A percentile compares a stretch with the other conserved stretches of the same genome.
These are phyloP conservation scores for Lactifluus pinguis DNA, from an alignment of 768 basidiomycete species.

Conservation along the genomic window DNA sequence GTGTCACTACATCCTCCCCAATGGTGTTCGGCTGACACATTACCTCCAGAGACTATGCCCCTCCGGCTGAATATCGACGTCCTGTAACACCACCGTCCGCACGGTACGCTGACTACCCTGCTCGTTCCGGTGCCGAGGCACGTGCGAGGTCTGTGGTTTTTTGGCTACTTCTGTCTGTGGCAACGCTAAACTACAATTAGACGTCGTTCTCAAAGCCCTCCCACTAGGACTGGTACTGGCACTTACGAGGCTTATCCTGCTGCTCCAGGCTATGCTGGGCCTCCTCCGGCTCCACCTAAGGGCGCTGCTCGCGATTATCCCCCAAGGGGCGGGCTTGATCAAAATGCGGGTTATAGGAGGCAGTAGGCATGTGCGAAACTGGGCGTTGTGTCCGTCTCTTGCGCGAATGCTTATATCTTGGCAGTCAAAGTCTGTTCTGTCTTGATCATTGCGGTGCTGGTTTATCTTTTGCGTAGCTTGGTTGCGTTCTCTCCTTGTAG, in stretches of 20 bases:
- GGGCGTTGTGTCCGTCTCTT: slow-evolving; percentile 5
- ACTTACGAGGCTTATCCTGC: slow-evolving; percentile 19
- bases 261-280: slow-evolving; percentile 16
- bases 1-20: neutral
- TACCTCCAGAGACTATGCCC: slow-evolving; percentile 16
- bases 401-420: slow-evolving; percentile 11
- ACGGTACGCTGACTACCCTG: slow-evolving; percentile 22
- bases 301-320: slow-evolving; percentile 20
- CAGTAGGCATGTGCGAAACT: slow-evolving; percentile 12
- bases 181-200: slow-evolving; percentile 1
- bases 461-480: slow-evolving; percentile 20
- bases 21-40: neutral
- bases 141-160: slow-evolving; percentile 16
- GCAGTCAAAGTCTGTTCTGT: slow-evolving; percentile 17
- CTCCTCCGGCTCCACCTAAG: slow-evolving; percentile 19
- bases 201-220: slow-evolving; percentile 22
- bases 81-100: slow-evolving; percentile 22
- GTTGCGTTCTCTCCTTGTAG: slow-evolving; percentile 19
- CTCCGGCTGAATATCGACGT: slow-evolving; percentile 21
- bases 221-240: slow-evolving; percentile 18
- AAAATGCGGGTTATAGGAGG: slow-evolving; percentile 18
- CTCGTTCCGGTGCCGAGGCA: slow-evolving; percentile 18
- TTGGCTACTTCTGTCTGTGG: neutral
- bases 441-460: slow-evolving; percentile 17
- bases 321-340: slow-evolving; percentile 18